Evolutionary conservation across 2,329 filamentous ascomycete species (phyloP), one percentile per base, ranked within the genome.

Genomic region (Chalara sp.): DNA sequence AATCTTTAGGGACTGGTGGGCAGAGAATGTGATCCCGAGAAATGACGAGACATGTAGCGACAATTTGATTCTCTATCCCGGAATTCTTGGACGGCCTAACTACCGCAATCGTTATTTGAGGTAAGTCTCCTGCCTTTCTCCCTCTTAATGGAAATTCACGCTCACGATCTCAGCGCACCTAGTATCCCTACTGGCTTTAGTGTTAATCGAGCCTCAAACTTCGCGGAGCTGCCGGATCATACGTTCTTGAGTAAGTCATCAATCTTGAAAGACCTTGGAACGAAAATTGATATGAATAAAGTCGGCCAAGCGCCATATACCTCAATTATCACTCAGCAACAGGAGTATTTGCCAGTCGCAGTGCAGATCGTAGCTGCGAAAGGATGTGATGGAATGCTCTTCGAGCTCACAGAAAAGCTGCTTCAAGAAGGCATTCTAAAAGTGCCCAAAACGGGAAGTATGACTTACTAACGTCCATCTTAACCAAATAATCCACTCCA

Each of bases 341-440:
- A 67, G 1, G 76, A 80, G 61, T 69, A 71, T 44, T 61, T 83
- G 33, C 81, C 81, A 0, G 80, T 84, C 0, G 74, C 76, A 1
- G 72, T 83, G 0, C 71, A 80, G 53, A 67, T 84, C 21, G 66
- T 84, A 65, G 80, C 72, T 0, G 76, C 78, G 1, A 76, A 74
- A 55, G 80, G 80, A 0, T 85, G 81, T 54, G 81, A 84, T 64
- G 76, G 77, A 0, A 70, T 83, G 67, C 58, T 84, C 30, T 76
- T 76, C 41, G 72, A 70, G 42, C 62, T 84, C 46, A 75, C 79
- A 2, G 66, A 72, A 46, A 75, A 78, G 41, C 53, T 84, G 50
- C 69, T 75, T 1, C 65, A 65, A 30, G 72, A 68, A 12, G 78
- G 78, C 0, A 68, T 81, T 3, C 21, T 81, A 41, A 68, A 67